Evolutionary conservation across 129 eudicot species (phyloP), one percentile per base, ranked within the genome.

Genomic region (Logfia minima): DNA sequence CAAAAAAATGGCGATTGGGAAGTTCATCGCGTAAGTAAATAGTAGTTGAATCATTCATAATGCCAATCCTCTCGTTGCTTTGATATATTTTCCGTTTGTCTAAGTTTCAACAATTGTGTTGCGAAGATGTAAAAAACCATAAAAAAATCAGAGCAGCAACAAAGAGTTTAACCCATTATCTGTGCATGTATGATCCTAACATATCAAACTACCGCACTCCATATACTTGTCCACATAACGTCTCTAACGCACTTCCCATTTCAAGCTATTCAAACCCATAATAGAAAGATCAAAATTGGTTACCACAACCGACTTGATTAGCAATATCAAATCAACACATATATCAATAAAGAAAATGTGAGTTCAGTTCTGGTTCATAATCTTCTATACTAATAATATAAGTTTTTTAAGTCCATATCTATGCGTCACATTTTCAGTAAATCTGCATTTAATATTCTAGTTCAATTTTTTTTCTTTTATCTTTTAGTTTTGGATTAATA

Each of bases 201-300:
- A 59, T 59, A 59, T 59, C 65, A 7, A 59, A 1, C 2, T 22
- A 17, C 7, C 65, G 16, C 4, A 11, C 65, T 22, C 65, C 65
- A 21, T 59, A 59, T 6, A 29, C 65, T 59, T 59, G 65, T 23
- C 65, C 65, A 22, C 65, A 22, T 59, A 59, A 59, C 21, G 65
- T 59, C 65, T 59, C 65, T 9, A 59, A 59, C 22, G 65, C 65
- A 59, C 65, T 59, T 26, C 65, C 65, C 65, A 59, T 59, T 59
- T 29, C 65, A 59, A 59, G 65, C 31, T 59, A 59, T 21, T n/a
- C 65, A 59, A 59, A 59, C 21, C 65, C 19, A n/a, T 6, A 29
- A 59, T 35, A 35, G 41, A 14, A 0, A 2, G n/a, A 9, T 48
- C 55, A 48, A 32, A 32, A 32, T 32, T 26, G 6, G 4, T 32